phyloP scores from a whole-genome alignment of 306 rosid species.

The Urtica urens region DNA sequence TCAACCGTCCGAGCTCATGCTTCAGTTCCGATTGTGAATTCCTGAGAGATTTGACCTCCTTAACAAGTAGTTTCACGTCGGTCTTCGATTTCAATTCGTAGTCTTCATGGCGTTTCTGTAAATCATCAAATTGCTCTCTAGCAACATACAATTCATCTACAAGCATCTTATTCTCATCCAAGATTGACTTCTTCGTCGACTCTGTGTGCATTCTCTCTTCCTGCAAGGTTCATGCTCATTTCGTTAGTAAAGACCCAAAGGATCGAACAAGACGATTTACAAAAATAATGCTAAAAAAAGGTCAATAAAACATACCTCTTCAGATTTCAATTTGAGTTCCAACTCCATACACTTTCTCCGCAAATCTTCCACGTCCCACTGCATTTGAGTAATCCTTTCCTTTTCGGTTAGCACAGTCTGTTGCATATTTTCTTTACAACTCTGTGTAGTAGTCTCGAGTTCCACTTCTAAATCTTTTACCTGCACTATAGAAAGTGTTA shows the following conservation, averaged over 20 bases:
- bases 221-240: slow-evolving; percentile 32
- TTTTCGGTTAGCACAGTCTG: slow-evolving; percentile 59
- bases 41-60: slow-evolving; percentile 85
- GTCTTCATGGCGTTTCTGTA: slow-evolving; percentile 60
- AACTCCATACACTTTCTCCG: slow-evolving; percentile 57
- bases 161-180: slow-evolving; percentile 62
- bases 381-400: slow-evolving; percentile 78
- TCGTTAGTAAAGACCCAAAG: slow-evolving; percentile 15
- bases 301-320: slow-evolving; percentile 44
- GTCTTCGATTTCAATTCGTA: slow-evolving; percentile 75
- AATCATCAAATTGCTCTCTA: slow-evolving; percentile 48
- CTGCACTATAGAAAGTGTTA: slow-evolving; percentile 24
- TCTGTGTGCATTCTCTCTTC: slow-evolving; percentile 58
- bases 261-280: slow-evolving; percentile 16
- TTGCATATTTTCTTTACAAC: slow-evolving; percentile 64
- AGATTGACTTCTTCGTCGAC: slow-evolving; percentile 41
- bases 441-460: slow-evolving; percentile 65
- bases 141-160: slow-evolving; percentile 58
- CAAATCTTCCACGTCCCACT: slow-evolving; percentile 80
- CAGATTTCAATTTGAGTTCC: slow-evolving; percentile 52
- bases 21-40: slow-evolving; percentile 65
- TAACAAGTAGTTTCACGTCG: slow-evolving; percentile 61
- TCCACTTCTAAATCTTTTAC: slow-evolving; percentile 89
- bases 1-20: slow-evolving; percentile 57
- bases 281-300: slow-evolving; percentile 9